Evolutionary conservation across 257 asterid genomes (phyloP), one percentile per base, ranked within the genome.

Genomic region (Salvia splendens): DNA sequence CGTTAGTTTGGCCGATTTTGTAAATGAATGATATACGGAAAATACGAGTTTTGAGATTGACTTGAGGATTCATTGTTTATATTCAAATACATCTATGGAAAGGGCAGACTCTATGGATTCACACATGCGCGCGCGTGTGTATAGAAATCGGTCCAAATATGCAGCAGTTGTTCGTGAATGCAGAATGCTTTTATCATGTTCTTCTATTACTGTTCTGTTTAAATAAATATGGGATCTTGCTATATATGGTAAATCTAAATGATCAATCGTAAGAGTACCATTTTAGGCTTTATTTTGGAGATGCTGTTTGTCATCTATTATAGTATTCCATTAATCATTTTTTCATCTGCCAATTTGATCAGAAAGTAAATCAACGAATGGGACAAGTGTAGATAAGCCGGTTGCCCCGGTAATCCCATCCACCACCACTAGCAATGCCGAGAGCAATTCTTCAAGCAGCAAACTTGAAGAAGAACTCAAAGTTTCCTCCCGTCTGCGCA

Each of bases 381-480:
- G 65, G 65, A 57, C 87, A n/a, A 81, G 68, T 80, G 71, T 11
- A 75, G 86, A 78, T 71, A 87, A 78, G 60, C 80, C 83, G 14
- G 76, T 33, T 59, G 80, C 76, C 49, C 64, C 81, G 1, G 78
- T 67, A 24, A 75, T 74, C 52, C 81, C 87, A 2, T 85, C 92
- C 74, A 79, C 89, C 68, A 77, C 83, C 24, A 80, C 89, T 8
- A 87, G 95, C 79, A 83, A 79, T 53, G 81, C 82, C 1, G 89
- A 81, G 63, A 83, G 89, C 81, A 80, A 47, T 65, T 78, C 89
- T 46, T 87, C 95, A 12, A 77, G 83, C 75, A 66, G 84, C 61
- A 87, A 81, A 71, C 83, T 83, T 20, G 87, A 80, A 66, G 92
- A 81, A 51, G 94, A 84, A 75, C 81, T 86, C n/a, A 86, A 86